Conservation (phyloP, 2,329 filamentous ascomycete genomes). For the Pseudopyricularia cyperi region DNA sequence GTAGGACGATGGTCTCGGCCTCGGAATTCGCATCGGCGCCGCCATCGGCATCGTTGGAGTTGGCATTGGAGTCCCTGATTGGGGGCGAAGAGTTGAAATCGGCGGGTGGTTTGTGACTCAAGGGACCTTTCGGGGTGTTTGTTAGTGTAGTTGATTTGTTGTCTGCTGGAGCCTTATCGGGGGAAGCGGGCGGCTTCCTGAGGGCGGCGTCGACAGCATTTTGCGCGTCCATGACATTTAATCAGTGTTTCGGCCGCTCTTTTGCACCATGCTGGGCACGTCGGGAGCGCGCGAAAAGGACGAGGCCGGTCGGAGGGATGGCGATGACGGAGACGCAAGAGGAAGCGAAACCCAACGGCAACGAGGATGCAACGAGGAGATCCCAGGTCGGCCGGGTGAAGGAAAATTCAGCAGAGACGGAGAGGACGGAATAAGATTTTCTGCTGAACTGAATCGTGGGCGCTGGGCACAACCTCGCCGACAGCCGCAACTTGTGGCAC, state of each 20-base stretch:
- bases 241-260: constrained; percentile 33
- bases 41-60: constrained; percentile 26
- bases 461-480: not conserved
- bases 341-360: not conserved
- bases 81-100: constrained; percentile 12
- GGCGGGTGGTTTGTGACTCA: constrained; percentile 12
- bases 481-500: not conserved
- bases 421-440: not conserved
- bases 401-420: not conserved
- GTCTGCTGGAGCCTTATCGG: constrained; percentile 25
- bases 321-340: constrained; percentile 1
- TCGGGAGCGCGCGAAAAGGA: constrained; percentile 16
- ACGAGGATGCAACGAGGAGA: not conserved
- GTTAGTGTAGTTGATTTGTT: constrained; percentile 14
- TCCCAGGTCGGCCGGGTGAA: not conserved
- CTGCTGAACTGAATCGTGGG: not conserved
- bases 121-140: constrained; percentile 12
- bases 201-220: constrained; percentile 51
- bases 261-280: constrained; percentile 47
- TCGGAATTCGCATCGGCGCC: constrained; percentile 51
- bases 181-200: constrained; percentile 44
- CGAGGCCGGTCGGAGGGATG: not conserved
- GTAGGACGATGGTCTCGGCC: constrained; percentile 58
- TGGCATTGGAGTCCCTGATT: constrained; percentile 18
- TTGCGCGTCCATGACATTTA: constrained; percentile 58